Evolutionary conservation across 192 early-diverging fungal genomes (phyloP), one percentile per base, ranked within the genome.

Genomic region (Backusella westeae): DNA sequence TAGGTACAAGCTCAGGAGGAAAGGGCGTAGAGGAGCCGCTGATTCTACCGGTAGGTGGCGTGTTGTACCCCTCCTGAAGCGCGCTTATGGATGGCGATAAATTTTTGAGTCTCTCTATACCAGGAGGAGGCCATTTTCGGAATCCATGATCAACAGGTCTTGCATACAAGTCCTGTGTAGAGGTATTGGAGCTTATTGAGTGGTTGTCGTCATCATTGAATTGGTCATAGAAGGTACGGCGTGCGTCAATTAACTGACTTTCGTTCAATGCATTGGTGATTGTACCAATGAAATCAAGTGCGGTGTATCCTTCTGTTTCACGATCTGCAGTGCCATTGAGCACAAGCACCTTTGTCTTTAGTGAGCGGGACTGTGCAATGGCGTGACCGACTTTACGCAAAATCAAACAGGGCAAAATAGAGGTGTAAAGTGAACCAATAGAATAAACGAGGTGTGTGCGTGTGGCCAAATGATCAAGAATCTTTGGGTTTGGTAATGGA

Each of bases 381-480:
- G 87, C 82, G 15, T 87, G 84, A 1, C 91, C 93, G 1, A 92
- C 87, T 19, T 89, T 90, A 23, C 89, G 87, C 29, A 94, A 81
- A 44, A 94, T 87, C 21, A 94, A 72, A 79, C 90, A 91, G 1
- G 93, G 93, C 12, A 92, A 79, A 53, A 94, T 87, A 19, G 90
- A 91, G 0, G 93, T 94, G 68, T 93, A 94, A 2, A 94, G 76
- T 1, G 91, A 93, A 0, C 93, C 93, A 67, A 92, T 92, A 1
- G 91, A 89, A 75, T 92, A 94, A 2, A 93, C 79, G 14, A 94
- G 76, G 0, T 87, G 84, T 34, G 85, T 78, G 77, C 91, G 89
- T 34, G 72, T 80, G 1, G 75, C 66, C 19, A 94, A 68, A 8
- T 89, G 80, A 23, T 71, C 69, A 9, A 86, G 76, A 10, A 91